Evolutionary conservation across 1,284 basidiomycete species (phyloP).

Genomic region (Caloboletus firmus): DNA sequence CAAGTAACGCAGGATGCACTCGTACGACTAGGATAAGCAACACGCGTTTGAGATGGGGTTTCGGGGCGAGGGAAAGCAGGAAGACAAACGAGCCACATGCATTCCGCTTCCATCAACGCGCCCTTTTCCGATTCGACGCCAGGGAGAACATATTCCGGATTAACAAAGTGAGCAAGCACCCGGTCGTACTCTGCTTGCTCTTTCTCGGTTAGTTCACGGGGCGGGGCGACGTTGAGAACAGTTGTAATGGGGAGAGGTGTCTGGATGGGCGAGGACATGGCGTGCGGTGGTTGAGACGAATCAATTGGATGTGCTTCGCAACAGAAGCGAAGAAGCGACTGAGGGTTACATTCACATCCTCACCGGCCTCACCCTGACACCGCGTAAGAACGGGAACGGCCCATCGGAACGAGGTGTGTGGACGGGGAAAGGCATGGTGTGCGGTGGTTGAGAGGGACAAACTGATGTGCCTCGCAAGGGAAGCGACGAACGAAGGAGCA

Average conservation of each 20-base stretch:
- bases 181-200: conserved; percentile 54
- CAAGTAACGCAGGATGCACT: conserved; percentile 69
- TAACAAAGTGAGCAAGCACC: conserved; percentile 60
- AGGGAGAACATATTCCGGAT: conserved; percentile 53
- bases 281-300: not conserved
- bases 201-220: conserved; percentile 41
- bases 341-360: not conserved
- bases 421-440: too few relatives aligned
- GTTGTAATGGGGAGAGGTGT: conserved; percentile 31
- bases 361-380: not conserved
- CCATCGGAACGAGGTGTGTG: too few relatives aligned
- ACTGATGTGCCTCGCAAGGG: too few relatives aligned
- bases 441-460: too few relatives aligned
- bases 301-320: too few relatives aligned
- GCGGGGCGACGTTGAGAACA: conserved; percentile 34
- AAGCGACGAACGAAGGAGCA: too few relatives aligned
- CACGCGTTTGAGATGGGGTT: not conserved
- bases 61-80: not conserved
- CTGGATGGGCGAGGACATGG: conserved; percentile 18
- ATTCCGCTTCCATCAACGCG: conserved; percentile 59
- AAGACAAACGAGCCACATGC: conserved; percentile 67
- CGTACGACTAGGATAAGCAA: conserved; percentile 46
- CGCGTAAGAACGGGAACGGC: too few relatives aligned
- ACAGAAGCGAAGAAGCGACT: not conserved
- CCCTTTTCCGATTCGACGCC: conserved; percentile 43